These are phyloP conservation scores for Cynanchum wilfordii DNA, from an alignment of 257 asterid species.

Conservation along the genomic window DNA sequence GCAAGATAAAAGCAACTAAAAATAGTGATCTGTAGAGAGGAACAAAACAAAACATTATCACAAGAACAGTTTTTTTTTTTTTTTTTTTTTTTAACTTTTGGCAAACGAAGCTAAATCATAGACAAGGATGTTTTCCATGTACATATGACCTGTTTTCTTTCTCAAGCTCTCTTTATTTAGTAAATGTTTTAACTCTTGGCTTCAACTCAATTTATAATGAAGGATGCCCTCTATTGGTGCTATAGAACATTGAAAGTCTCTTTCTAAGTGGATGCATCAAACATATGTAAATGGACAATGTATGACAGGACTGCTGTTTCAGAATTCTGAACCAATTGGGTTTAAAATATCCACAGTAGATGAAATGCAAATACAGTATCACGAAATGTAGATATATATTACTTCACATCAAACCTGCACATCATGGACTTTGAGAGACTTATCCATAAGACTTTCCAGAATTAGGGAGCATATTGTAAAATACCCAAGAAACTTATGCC, in stretches of 20 bases:
- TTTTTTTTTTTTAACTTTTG: background rate
- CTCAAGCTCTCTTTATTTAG: background rate
- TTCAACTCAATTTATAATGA: background rate
- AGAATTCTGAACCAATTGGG: background rate
- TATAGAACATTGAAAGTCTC: background rate
- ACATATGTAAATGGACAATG: background rate
- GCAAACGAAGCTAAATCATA: background rate
- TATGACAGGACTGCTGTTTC: background rate
- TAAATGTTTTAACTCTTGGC: background rate
- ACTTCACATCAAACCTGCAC: background rate
- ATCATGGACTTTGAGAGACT: background rate
- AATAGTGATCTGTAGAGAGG: background rate
- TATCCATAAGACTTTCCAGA: background rate
- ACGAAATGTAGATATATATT: background rate
- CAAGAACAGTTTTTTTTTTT: background rate
- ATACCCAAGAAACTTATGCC: background rate
- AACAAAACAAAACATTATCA: background rate
- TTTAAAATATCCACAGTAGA: background rate
- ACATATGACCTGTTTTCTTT: background rate
- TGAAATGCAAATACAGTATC: background rate
- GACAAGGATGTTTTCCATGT: background rate
- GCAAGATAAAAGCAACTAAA: background rate
- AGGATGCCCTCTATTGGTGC: background rate
- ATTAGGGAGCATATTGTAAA: background rate
- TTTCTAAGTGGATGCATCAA: background rate